Evolutionary conservation across 2,329 filamentous ascomycete genomes (phyloP).

Genomic region (Aspergillus transmontanensis): DNA sequence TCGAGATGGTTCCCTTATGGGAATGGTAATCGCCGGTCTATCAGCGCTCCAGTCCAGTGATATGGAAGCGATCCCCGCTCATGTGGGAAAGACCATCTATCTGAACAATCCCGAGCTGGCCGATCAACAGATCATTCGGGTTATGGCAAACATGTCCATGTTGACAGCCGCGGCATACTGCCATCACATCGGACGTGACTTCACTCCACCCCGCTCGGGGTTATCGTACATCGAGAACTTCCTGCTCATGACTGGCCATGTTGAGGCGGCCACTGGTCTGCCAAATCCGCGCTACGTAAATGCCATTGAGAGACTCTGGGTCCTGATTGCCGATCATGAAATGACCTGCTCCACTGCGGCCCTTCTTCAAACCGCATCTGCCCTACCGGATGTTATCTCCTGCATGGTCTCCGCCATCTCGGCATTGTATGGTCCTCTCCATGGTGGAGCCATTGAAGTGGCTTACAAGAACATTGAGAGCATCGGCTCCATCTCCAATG

Average conservation of each 20-base stretch:
- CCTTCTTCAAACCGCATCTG: conserved; percentile 57
- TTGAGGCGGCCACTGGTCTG: conserved; percentile 50
- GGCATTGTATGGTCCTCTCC: conserved; percentile 56
- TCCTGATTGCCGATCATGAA: conserved; percentile 59
- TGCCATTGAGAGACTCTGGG: conserved; percentile 55
- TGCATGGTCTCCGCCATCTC: conserved; percentile 54
- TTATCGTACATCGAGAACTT: conserved; percentile 57
- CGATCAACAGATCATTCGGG: conserved; percentile 57
- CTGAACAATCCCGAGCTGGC: background rate
- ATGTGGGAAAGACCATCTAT: conserved; percentile 5
- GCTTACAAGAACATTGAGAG: conserved; percentile 58
- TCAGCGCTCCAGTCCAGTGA: conserved; percentile 30
- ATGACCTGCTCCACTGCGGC: conserved; percentile 60
- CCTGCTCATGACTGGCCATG: conserved; percentile 55
- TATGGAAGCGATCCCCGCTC: background rate
- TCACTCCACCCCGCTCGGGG: conserved; percentile 53
- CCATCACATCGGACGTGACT: conserved; percentile 55
- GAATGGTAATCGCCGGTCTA: conserved; percentile 41
- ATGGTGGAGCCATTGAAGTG: conserved; percentile 58
- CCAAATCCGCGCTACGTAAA: conserved; percentile 52
- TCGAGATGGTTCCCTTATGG: background rate
- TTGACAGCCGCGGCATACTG: conserved; percentile 56
- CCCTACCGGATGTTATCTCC: conserved; percentile 55
- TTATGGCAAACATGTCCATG: conserved; percentile 47
- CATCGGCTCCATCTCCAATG: conserved; percentile 55